These are phyloP conservation scores for Mycena capillaripes DNA, from an alignment of 768 basidiomycete species.

Conservation along the genomic window DNA sequence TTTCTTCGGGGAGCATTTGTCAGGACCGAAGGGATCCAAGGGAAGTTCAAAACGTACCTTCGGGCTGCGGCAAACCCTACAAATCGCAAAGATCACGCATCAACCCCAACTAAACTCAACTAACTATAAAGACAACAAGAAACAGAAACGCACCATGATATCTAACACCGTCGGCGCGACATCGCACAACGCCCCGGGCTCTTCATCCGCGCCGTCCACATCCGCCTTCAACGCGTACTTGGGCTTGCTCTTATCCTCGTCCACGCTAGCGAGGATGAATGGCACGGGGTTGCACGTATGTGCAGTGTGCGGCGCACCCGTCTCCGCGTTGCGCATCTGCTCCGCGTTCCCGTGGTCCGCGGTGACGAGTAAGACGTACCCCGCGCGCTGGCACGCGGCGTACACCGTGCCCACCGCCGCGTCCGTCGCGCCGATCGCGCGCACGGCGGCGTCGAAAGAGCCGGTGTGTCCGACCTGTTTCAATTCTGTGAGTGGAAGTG, in stretches of 20 bases:
- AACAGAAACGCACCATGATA: too few relatives aligned
- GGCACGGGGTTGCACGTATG: conserved; percentile 55
- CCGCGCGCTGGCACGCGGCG: conserved; percentile 86
- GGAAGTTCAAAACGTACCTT: neutral
- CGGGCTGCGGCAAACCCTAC: neutral
- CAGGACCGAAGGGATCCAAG: too few relatives aligned
- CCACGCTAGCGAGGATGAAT: neutral
- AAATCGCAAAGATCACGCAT: too few relatives aligned
- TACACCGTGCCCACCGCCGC: conserved; percentile 90
- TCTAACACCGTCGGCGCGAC: too few relatives aligned
- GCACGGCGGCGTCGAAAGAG: conserved; percentile 89
- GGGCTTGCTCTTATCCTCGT: neutral
- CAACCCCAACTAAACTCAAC: too few relatives aligned
- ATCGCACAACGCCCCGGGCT: neutral
- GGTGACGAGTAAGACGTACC: conserved; percentile 89
- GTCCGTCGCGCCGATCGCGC: conserved; percentile 90
- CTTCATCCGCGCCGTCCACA: neutral
- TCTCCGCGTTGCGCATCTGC: conserved; percentile 89
- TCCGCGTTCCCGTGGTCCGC: conserved; percentile 97
- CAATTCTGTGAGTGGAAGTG: neutral
- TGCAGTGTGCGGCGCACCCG: too few relatives aligned
- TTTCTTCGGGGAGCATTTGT: neutral
- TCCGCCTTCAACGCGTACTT: neutral
- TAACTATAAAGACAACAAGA: too few relatives aligned
- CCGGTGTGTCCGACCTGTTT: conserved; percentile 96